phyloP scores from a whole-genome alignment of 139 green algal species.

The Chlorella ohadii region DNA sequence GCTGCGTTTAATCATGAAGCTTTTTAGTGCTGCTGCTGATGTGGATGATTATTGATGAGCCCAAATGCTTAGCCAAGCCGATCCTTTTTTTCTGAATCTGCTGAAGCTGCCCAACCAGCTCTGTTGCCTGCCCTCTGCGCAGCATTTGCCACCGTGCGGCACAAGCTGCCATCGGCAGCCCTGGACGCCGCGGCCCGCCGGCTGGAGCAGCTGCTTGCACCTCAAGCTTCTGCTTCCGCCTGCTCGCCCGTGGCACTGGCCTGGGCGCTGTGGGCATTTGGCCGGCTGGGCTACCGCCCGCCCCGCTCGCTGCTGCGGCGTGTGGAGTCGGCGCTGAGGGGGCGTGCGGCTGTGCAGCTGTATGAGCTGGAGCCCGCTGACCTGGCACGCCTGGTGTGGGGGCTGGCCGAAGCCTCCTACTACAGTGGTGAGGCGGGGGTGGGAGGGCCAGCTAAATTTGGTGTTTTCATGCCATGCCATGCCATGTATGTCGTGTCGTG shows the following conservation, averaged over 20 bases:
- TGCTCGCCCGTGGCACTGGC: background rate
- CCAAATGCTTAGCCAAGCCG: too few relatives aligned
- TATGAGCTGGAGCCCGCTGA: slow-evolving; percentile 1
- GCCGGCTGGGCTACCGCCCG: background rate
- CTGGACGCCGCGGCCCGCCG: background rate
- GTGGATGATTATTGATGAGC: too few relatives aligned
- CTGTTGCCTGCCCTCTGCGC: background rate
- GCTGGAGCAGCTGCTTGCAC: background rate
- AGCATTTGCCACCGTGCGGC: slow-evolving; percentile 21
- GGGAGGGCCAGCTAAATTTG: background rate
- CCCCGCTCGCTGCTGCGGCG: slow-evolving; percentile 15
- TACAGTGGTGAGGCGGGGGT: background rate
- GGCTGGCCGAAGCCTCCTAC: background rate
- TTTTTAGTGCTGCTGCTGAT: too few relatives aligned
- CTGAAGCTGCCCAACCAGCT: background rate
- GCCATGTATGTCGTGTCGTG: too few relatives aligned
- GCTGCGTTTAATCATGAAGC: background rate
- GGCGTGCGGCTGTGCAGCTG: background rate
- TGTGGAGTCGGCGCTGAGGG: slow-evolving; percentile 5
- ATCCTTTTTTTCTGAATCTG: too few relatives aligned
- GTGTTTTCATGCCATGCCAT: too few relatives aligned
- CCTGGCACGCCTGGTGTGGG: slow-evolving; percentile 8
- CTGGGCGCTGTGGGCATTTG: slow-evolving; percentile 33
- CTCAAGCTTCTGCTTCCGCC: too few relatives aligned
- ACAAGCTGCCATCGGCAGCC: background rate